Evolutionary conservation across 176 grass and related monocot species (phyloP).

Genomic region (Bothriochloa decipiens): DNA sequence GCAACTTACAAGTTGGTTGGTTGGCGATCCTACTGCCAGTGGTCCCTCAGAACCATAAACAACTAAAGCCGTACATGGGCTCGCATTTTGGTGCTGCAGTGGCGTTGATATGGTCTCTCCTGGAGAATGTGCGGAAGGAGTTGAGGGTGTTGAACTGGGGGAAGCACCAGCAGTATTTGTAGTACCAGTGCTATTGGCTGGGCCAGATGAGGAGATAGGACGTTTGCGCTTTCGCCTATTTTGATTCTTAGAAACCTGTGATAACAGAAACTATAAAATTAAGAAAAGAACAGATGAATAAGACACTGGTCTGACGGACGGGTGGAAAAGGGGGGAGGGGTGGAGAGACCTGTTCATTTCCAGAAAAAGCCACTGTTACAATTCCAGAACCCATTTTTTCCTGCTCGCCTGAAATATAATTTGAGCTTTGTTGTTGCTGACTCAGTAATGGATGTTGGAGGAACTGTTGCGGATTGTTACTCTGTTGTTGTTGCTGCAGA

Average conservation of each 20-base stretch:
- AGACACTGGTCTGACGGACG: conserved; percentile 23
- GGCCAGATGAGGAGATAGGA: conserved; percentile 67
- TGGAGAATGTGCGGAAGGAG: conserved; percentile 81
- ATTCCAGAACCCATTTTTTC: conserved; percentile 62
- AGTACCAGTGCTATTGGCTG: conserved; percentile 87
- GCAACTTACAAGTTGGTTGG: conserved; percentile 70
- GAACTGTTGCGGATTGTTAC: conserved; percentile 60
- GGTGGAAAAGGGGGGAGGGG: neutral
- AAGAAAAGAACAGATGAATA: conserved; percentile 9
- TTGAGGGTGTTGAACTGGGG: conserved; percentile 88
- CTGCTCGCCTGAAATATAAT: conserved; percentile 57
- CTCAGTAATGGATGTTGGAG: conserved; percentile 73
- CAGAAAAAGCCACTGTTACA: conserved; percentile 61
- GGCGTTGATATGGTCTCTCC: conserved; percentile 77
- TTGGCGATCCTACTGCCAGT: conserved; percentile 56
- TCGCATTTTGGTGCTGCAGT: conserved; percentile 56
- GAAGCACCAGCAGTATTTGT: conserved; percentile 76
- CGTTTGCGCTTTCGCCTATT: conserved; percentile 78
- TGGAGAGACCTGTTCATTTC: conserved; percentile 70
- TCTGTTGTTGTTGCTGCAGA: conserved; percentile 79
- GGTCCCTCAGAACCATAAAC: conserved; percentile 51
- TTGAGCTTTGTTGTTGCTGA: conserved; percentile 74
- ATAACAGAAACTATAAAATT: conserved; percentile 29
- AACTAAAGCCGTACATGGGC: conserved; percentile 56
- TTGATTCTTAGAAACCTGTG: conserved; percentile 66